These are phyloP conservation scores for Penicillium ochrochloron DNA, from an alignment of 495 filamentous ascomycete genomes.

Conservation along the genomic window DNA sequence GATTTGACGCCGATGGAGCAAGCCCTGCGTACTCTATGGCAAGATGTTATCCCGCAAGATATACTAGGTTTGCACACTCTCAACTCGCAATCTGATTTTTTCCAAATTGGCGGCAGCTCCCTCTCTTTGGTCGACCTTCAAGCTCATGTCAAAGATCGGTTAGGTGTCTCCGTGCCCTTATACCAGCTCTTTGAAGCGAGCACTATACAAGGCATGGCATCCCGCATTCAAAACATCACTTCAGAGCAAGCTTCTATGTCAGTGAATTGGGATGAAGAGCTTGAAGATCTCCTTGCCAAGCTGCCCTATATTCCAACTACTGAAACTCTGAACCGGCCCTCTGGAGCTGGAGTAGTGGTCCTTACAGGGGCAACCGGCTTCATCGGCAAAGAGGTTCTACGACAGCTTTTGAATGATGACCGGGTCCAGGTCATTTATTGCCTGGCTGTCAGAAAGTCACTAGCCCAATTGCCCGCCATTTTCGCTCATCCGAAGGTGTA, in stretches of 20 bases:
- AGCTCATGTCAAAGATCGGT: conserved; percentile 25
- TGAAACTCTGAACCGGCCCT: neutral
- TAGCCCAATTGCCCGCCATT: conserved; percentile 10
- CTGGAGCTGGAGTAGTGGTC: conserved; percentile 21
- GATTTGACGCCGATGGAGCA: conserved; percentile 17
- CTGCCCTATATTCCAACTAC: neutral
- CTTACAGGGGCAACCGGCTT: conserved; percentile 45
- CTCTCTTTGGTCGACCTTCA: conserved; percentile 40
- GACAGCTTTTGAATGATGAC: conserved; percentile 26
- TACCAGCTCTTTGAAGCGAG: conserved; percentile 40
- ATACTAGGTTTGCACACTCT: conserved; percentile 16
- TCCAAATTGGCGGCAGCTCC: conserved; percentile 46
- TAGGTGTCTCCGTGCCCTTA: conserved; percentile 31
- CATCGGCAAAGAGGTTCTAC: conserved; percentile 38
- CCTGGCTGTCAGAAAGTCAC: conserved; percentile 32
- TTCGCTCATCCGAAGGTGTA: conserved; percentile 37
- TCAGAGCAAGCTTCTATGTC: neutral
- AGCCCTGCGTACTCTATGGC: conserved; percentile 33
- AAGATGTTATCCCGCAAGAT: conserved; percentile 26
- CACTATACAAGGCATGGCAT: conserved; percentile 41
- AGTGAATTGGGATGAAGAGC: conserved; percentile 34
- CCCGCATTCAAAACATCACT: conserved; percentile 13
- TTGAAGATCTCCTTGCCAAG: conserved; percentile 4
- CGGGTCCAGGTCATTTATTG: conserved; percentile 35
- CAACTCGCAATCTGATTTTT: conserved; percentile 39